Base-by-base conservation (phyloP, 2,329 filamentous ascomycete genomes). In the Westerdykella aurantiaca region DNA sequence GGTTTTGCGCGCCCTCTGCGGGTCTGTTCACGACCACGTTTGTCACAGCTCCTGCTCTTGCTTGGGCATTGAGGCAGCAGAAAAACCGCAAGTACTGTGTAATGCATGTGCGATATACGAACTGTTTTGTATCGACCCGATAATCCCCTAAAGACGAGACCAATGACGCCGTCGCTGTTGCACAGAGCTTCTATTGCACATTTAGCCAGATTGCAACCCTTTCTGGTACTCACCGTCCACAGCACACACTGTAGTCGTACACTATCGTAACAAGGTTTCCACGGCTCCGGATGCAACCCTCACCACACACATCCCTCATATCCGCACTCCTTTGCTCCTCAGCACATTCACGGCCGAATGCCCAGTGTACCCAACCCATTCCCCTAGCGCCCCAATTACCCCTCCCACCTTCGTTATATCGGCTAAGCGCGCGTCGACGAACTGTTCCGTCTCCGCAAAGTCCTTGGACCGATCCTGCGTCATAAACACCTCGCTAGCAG, bases 401-500 rank as follows among this genome's bases (percentile, higher is more conserved):
- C 76, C 74, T 3, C 84, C 82, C 3, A 89, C 52, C 4, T 72
- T 77, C 53, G 78, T 75, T 25, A 79, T 72, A 70, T 94, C 90
- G 46, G 81, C 75, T 44, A 95, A 69, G 48, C 91, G 78, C 35
- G 88, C 77, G 43, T 83, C 78, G 42, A 97, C 71, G 64, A 97
- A 98, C 9, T 80, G 76, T 52, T 83, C 82, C 3, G 93, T 97
- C 50, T 90, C 86, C 9, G 61, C 65, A 57, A 86, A 93, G n/a
- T 79, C 80, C 0, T 77, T 71, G 4, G 84, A 89, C 47, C 73
- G 76, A 68, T 97, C 93, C 46, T 85, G 89, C 17, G 89, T 96
- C 89, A 97, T 96, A 70, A 90, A 95, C 5, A 96, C 73, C 69
- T 98, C 93, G 44, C 84, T 67, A 5, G 69, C 68, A 1, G 88